A percentile compares a stretch with the other conserved stretches of the same genome.
Conservation (phyloP, 768 basidiomycete genomes). For the Russula compacta region DNA sequence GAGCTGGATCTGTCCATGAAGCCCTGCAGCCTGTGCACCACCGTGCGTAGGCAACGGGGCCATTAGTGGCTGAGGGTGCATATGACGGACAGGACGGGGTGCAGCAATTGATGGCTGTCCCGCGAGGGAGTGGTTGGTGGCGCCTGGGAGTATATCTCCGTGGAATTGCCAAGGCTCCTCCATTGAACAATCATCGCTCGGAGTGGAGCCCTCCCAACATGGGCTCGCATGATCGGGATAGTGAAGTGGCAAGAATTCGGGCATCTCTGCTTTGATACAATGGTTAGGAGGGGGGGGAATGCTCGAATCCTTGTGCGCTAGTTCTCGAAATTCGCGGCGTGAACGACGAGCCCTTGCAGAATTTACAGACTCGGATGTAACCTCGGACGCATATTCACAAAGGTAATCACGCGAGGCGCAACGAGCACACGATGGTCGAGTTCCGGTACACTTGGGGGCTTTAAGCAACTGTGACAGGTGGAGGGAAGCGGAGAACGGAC, state of each 20-base stretch:
- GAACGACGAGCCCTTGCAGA: slow-evolving; percentile 9
- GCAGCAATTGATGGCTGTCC: slow-evolving; percentile 3
- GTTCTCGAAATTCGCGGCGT: slow-evolving; percentile 8
- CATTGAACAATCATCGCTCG: slow-evolving; percentile 15
- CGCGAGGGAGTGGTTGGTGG: slow-evolving; percentile 1
- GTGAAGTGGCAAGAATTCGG: slow-evolving; percentile 9
- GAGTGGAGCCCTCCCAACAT: slow-evolving; percentile 18
- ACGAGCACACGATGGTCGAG: slow-evolving; percentile 29
- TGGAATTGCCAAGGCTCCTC: slow-evolving; percentile 20
- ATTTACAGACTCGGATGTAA: slow-evolving; percentile 10
- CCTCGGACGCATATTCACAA: slow-evolving; percentile 29
- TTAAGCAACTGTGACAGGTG: background rate
- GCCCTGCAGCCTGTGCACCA: background rate
- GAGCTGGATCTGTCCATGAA: slow-evolving; percentile 7
- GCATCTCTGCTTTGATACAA: slow-evolving; percentile 12
- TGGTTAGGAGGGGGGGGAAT: background rate
- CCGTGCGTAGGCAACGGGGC: background rate
- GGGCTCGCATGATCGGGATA: slow-evolving; percentile 10
- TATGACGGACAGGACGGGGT: slow-evolving; percentile 13
- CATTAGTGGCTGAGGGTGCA: background rate
- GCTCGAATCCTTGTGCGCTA: background rate
- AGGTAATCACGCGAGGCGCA: slow-evolving; percentile 28
- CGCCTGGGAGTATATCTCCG: background rate
- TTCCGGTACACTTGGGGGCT: slow-evolving; percentile 28
- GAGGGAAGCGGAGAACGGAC: background rate